Conservation (phyloP, 805 yeast species). For the Metschnikowia amazonensis region DNA sequence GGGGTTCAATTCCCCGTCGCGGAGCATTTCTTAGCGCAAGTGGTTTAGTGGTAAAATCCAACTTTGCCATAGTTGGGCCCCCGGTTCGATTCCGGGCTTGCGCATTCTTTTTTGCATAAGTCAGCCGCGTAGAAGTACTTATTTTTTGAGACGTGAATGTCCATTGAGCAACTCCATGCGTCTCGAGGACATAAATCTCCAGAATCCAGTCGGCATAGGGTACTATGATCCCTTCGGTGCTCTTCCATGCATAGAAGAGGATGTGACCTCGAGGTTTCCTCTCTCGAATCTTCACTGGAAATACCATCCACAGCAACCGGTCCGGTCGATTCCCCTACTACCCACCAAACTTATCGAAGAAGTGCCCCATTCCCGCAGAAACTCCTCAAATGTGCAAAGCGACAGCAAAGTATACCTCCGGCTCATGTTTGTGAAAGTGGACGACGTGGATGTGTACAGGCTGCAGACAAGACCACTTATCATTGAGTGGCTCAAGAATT, state of each 20-base stretch:
- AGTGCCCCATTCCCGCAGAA: conserved; percentile 34
- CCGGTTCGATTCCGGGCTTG: conserved; percentile 24
- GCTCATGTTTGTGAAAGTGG: conserved; percentile 64
- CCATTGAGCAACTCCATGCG: conserved; percentile 7
- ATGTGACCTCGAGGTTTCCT: conserved; percentile 46
- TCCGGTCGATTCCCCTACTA: conserved; percentile 61
- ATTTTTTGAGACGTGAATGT: background rate
- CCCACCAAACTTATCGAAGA: conserved; percentile 57
- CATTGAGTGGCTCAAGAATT: conserved; percentile 66
- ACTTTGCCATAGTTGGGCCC: conserved; percentile 23
- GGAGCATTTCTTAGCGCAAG: conserved; percentile 20
- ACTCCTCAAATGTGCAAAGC: conserved; percentile 1
- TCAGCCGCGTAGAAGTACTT: background rate
- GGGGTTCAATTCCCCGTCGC: conserved; percentile 25
- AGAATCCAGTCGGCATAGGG: conserved; percentile 39
- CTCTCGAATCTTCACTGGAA: conserved; percentile 72
- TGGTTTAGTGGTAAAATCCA: conserved; percentile 22
- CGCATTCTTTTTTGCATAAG: conserved; percentile 14
- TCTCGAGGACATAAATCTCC: conserved; percentile 14
- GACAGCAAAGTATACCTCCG: conserved; percentile 51
- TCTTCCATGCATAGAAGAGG: conserved; percentile 41
- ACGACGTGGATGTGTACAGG: conserved; percentile 69
- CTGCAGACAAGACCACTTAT: conserved; percentile 77
- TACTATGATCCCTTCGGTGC: conserved; percentile 75
- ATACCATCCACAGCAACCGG: conserved; percentile 43